phyloP scores from a whole-genome alignment of 129 eudicot genomes.

The Helianthus tuberosus region DNA sequence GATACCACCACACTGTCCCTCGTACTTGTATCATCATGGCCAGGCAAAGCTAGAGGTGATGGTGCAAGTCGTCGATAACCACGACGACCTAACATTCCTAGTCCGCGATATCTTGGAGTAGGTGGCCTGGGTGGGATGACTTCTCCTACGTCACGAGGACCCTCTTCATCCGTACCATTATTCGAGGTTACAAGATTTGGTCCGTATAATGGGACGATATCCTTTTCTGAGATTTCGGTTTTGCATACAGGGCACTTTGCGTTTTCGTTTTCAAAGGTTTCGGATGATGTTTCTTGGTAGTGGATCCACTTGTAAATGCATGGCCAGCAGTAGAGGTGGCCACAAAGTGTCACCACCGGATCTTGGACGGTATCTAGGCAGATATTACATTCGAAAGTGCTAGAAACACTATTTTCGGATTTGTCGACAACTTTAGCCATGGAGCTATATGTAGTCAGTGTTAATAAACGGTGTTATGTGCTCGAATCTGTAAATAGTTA shows the following conservation, averaged over 20 bases:
- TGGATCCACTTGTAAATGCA: slow-evolving; percentile 44
- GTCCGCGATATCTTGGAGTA: slow-evolving; percentile 13
- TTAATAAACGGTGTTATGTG: background rate
- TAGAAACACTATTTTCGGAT: slow-evolving; percentile 6
- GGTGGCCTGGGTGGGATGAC: slow-evolving; percentile 28
- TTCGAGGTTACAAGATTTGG: background rate
- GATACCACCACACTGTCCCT: slow-evolving; percentile 13
- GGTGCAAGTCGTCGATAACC: slow-evolving; percentile 33
- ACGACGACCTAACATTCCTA: slow-evolving; percentile 18
- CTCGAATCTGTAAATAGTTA: background rate
- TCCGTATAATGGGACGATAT: slow-evolving; percentile 37
- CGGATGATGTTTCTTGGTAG: slow-evolving; percentile 9
- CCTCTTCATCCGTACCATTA: slow-evolving; percentile 8
- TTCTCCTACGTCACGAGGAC: background rate
- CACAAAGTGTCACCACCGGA: slow-evolving; percentile 43
- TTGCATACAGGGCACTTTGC: slow-evolving; percentile 39
- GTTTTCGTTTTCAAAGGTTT: slow-evolving; percentile 13
- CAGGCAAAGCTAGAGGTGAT: slow-evolving; percentile 29
- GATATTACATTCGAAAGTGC: slow-evolving; percentile 37
- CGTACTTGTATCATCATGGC: background rate
- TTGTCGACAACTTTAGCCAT: background rate
- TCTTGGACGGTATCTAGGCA: slow-evolving; percentile 35
- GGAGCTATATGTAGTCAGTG: background rate
- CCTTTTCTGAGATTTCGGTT: slow-evolving; percentile 31
- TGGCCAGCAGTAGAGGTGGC: slow-evolving; percentile 45